Evolutionary conservation across 768 basidiomycete species (phyloP).

Genomic region (Lyophyllum decastes): DNA sequence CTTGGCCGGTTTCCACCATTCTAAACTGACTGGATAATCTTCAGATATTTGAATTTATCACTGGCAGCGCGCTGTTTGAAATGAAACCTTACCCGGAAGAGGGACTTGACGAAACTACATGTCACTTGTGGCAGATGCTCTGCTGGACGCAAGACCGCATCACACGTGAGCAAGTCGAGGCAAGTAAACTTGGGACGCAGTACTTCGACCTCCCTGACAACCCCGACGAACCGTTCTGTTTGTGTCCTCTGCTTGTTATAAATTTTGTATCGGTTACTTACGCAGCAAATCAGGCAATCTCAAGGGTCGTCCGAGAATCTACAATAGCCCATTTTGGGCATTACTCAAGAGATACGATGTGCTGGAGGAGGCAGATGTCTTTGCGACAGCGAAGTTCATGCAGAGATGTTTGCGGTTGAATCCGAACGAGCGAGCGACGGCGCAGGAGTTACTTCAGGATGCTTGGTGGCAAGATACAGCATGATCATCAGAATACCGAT

Average conservation of each 20-base stretch:
- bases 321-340: constrained; percentile 14
- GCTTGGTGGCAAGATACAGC: constrained; percentile 10
- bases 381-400: constrained; percentile 17
- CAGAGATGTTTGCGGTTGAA: constrained; percentile 23
- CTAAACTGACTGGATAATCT: background rate
- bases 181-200: constrained; percentile 9
- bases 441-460: constrained; percentile 23
- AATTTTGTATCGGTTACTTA: background rate
- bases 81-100: constrained; percentile 4
- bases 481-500: background rate
- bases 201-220: constrained; percentile 13
- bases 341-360: constrained; percentile 16
- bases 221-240: background rate
- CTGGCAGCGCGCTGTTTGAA: constrained; percentile 11
- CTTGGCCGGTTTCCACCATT: background rate
- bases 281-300: constrained; percentile 16
- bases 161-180: background rate
- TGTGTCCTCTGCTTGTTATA: background rate
- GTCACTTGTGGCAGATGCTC: background rate
- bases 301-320: constrained; percentile 9
- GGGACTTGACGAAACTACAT: background rate
- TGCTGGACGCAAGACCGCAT: constrained; percentile 4
- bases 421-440: constrained; percentile 23
- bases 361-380: constrained; percentile 14
- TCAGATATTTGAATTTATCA: constrained; percentile 21